A percentile compares a stretch with the other conserved stretches of the same genome.
Evolutionary conservation across 305 asterid species (phyloP).

Genomic region (Fraxinus sp.): DNA sequence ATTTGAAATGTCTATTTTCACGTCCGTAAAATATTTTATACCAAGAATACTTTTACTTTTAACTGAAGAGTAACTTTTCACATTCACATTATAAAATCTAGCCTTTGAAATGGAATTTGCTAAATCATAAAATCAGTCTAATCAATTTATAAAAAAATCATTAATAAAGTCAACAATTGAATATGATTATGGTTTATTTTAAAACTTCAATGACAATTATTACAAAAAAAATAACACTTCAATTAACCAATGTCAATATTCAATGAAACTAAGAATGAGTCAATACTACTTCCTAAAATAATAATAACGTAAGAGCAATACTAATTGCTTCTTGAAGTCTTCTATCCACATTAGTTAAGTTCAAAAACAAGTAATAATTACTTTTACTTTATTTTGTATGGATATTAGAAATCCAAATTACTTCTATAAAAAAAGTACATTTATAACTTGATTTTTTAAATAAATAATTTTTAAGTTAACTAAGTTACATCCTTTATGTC

Average conservation of each 20-base stretch:
- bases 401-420: not conserved
- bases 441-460: not conserved
- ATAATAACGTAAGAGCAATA: not conserved
- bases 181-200: not conserved
- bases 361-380: not conserved
- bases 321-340: not conserved
- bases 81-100: not conserved
- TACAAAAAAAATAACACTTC: not conserved
- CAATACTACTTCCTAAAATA: not conserved
- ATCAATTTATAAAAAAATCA: not conserved
- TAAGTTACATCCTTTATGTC: not conserved
- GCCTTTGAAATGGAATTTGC: not conserved
- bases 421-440: not conserved
- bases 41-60: not conserved
- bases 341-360: not conserved
- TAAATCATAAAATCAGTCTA: not conserved
- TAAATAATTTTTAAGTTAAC: not conserved
- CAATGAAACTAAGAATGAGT: not conserved
- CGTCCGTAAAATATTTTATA: too few species aligned
- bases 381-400: not conserved
- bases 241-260: not conserved
- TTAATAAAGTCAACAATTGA: not conserved
- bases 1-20: not conserved
- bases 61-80: not conserved
- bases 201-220: not conserved